Percentiles rank a stretch among this genome's conserved stretches.
phyloP scores from a whole-genome alignment of 257 asterid species.

The Rehmannia glutinosa region DNA sequence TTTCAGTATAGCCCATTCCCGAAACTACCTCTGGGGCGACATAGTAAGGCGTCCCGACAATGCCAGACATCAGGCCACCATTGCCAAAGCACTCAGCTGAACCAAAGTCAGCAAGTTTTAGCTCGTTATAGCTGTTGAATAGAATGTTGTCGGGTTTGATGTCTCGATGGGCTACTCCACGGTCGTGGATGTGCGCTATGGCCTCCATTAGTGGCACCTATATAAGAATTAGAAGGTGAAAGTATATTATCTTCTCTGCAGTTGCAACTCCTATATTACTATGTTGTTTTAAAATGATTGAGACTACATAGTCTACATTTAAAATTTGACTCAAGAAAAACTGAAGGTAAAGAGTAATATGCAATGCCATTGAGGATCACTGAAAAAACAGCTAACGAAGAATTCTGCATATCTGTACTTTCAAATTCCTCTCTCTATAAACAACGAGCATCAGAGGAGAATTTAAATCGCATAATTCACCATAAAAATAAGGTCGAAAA shows the following conservation, averaged over 20 bases:
- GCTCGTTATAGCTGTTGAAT: constrained; percentile 43
- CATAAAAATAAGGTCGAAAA: neutral
- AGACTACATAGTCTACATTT: no score
- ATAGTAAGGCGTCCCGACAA: constrained; percentile 57
- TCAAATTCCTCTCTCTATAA: no score
- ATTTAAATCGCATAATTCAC: neutral
- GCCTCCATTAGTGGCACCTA: constrained; percentile 81
- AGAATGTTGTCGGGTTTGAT: constrained; percentile 76
- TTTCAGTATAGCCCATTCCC: constrained; percentile 45
- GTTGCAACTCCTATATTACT: neutral
- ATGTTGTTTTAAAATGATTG: neutral
- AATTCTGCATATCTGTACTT: no score
- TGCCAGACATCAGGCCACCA: constrained; percentile 41
- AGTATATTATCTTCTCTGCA: neutral
- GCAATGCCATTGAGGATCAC: no score
- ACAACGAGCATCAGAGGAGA: no score
- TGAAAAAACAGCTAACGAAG: no score
- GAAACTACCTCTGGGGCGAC: constrained; percentile 55
- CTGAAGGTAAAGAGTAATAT: no score
- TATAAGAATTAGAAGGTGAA: neutral
- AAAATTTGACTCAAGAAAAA: no score
- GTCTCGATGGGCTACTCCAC: constrained; percentile 72
- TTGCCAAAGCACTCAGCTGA: constrained; percentile 55
- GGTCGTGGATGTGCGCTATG: constrained; percentile 63
- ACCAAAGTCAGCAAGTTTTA: constrained; percentile 79